Evolutionary conservation across 2,329 filamentous ascomycete genomes (phyloP).

Genomic region (Sporothrix phasma): DNA sequence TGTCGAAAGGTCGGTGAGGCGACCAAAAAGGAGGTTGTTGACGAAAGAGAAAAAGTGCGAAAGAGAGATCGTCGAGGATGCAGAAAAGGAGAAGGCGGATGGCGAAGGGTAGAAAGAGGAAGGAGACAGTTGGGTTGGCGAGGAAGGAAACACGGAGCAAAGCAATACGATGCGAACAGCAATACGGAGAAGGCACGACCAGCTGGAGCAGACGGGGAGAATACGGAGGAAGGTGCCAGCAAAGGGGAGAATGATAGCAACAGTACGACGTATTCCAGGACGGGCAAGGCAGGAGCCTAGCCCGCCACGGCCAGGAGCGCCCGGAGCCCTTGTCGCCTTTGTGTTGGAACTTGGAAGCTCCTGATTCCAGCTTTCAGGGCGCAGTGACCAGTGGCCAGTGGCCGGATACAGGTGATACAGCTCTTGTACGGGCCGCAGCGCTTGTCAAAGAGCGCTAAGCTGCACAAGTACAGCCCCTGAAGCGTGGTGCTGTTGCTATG

Average conservation of each 20-base stretch:
- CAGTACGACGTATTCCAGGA: background rate
- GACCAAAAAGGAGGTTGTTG: background rate
- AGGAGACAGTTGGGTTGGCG: background rate
- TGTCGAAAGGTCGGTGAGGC: background rate
- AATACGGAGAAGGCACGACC: background rate
- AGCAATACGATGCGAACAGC: background rate
- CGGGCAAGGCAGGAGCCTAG: conserved; percentile 1
- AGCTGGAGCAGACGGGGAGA: background rate
- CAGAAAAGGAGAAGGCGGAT: background rate
- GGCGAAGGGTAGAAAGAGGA: background rate
- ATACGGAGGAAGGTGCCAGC: background rate
- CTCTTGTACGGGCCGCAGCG: background rate
- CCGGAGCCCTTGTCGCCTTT: background rate
- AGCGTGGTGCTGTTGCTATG: background rate
- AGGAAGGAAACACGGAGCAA: background rate
- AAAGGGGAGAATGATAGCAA: background rate
- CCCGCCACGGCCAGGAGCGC: background rate
- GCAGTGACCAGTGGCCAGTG: background rate
- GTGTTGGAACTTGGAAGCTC: background rate
- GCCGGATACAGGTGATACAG: background rate
- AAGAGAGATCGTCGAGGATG: background rate
- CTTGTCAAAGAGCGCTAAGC: background rate
- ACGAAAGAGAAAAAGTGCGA: background rate
- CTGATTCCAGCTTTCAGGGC: conserved; percentile 3
- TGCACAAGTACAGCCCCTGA: background rate